These are phyloP conservation scores for Puccinia brachypodii DNA, from an alignment of 1,284 basidiomycete genomes.

Conservation along the genomic window DNA sequence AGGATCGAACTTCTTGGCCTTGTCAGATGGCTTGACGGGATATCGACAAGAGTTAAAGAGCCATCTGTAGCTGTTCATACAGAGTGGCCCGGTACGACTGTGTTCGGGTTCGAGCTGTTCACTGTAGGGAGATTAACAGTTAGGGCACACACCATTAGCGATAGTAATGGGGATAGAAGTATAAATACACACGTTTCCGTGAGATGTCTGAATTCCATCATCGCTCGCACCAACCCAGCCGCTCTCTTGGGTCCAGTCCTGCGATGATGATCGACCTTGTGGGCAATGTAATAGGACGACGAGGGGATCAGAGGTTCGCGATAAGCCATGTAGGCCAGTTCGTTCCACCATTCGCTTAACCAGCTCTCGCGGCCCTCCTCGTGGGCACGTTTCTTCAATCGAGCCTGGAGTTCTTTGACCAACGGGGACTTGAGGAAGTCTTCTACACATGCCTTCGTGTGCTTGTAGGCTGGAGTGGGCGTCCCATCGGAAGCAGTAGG, in stretches of 20 bases:
- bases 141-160: not conserved
- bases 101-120: conserved; percentile 85
- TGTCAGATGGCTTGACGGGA: conserved; percentile 79
- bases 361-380: conserved; percentile 67
- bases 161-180: not conserved
- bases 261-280: conserved; percentile 63
- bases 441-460: conserved; percentile 23
- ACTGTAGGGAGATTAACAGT: conserved; percentile 58
- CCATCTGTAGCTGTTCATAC: conserved; percentile 94
- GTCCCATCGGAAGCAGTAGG: conserved; percentile 50
- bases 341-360: conserved; percentile 98
- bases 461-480: conserved; percentile 31
- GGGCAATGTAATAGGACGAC: conserved; percentile 94
- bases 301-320: conserved; percentile 82
- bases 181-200: conserved; percentile 68
- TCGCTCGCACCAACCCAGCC: conserved; percentile 76
- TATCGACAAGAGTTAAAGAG: conserved; percentile 89
- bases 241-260: conserved; percentile 63
- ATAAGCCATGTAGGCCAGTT: conserved; percentile 66
- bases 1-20: conserved; percentile 77
- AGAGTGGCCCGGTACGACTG: conserved; percentile 76
- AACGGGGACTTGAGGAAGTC: conserved; percentile 71
- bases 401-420: conserved; percentile 73
- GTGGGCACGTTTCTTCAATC: conserved; percentile 72
- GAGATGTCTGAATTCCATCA: conserved; percentile 76